Conservation (phyloP, 2,329 filamentous ascomycete genomes). For the Sarocladium brachiariae region DNA sequence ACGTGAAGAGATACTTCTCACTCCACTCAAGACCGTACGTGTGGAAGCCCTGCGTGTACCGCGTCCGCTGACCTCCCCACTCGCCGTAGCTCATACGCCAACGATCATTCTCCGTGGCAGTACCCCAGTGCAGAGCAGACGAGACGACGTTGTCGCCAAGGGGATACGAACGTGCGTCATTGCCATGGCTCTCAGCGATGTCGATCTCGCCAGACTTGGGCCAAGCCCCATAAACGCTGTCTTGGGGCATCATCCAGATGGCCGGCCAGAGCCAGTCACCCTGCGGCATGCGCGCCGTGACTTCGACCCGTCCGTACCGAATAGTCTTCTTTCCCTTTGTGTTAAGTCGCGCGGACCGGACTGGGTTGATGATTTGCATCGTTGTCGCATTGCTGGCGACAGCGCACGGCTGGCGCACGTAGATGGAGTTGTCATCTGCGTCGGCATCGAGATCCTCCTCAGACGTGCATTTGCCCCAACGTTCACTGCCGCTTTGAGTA, state of each 20-base stretch:
- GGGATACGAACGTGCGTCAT: slow-evolving; percentile 38
- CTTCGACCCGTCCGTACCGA: slow-evolving; percentile 44
- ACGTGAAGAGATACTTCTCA: slow-evolving; percentile 45
- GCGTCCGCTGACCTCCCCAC: not conserved
- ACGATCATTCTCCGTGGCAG: slow-evolving; percentile 2
- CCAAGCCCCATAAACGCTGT: slow-evolving; percentile 41
- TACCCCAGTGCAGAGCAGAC: slow-evolving; percentile 36
- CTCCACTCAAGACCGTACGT: slow-evolving; percentile 49
- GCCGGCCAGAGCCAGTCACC: slow-evolving; percentile 52
- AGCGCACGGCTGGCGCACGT: slow-evolving; percentile 2
- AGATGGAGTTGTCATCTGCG: not conserved
- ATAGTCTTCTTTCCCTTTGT: slow-evolving; percentile 38
- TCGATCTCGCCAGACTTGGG: slow-evolving; percentile 47
- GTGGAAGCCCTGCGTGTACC: slow-evolving; percentile 35
- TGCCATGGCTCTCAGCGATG: slow-evolving; percentile 43
- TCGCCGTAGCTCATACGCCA: slow-evolving; percentile 9
- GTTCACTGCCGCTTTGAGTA: slow-evolving; percentile 16
- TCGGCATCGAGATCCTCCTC: not conserved
- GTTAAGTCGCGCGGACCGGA: slow-evolving; percentile 40
- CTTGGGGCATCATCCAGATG: slow-evolving; percentile 43
- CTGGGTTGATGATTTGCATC: slow-evolving; percentile 40
- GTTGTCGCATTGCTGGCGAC: slow-evolving; percentile 10
- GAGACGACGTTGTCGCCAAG: slow-evolving; percentile 16
- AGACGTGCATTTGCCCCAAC: slow-evolving; percentile 6
- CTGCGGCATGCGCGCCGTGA: slow-evolving; percentile 43